phyloP scores from a whole-genome alignment of 2,329 filamentous ascomycete genomes.

The Stachybotrys chlorohalonatus region DNA sequence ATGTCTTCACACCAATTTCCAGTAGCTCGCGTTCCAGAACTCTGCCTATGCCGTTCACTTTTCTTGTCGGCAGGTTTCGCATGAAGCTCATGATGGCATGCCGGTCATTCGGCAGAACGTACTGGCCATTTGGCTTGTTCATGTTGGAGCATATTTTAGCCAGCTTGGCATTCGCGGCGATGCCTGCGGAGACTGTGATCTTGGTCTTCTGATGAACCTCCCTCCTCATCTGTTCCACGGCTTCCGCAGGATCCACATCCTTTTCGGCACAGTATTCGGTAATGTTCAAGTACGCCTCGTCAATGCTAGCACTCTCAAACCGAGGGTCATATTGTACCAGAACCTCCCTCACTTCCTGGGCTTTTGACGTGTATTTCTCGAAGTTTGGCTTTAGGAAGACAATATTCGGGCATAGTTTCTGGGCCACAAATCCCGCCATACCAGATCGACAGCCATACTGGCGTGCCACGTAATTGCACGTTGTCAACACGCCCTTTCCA shows the following conservation, averaged over 20 bases:
- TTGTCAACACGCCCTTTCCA: slow-evolving; percentile 57
- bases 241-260: slow-evolving; percentile 59
- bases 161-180: slow-evolving; percentile 85
- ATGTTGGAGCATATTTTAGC: slow-evolving; percentile 94
- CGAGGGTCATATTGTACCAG: slow-evolving; percentile 80
- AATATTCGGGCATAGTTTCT: slow-evolving; percentile 83
- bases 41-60: slow-evolving; percentile 90
- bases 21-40: slow-evolving; percentile 87
- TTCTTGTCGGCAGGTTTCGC: slow-evolving; percentile 71
- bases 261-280: slow-evolving; percentile 73
- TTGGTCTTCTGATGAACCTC: slow-evolving; percentile 68
- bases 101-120: slow-evolving; percentile 62
- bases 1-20: slow-evolving; percentile 79
- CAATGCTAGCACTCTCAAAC: slow-evolving; percentile 90
- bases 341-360: slow-evolving; percentile 74
- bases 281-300: slow-evolving; percentile 94
- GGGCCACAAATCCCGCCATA: slow-evolving; percentile 94
- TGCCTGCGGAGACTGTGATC: slow-evolving; percentile 88
- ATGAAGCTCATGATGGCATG: slow-evolving; percentile 77
- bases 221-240: slow-evolving; percentile 65
- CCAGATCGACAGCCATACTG: slow-evolving; percentile 87
- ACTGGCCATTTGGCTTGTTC: slow-evolving; percentile 96
- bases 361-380: slow-evolving; percentile 84
- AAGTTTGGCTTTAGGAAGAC: slow-evolving; percentile 80
- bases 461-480: slow-evolving; percentile 79